Evolutionary conservation across 2,329 filamentous ascomycete genomes (phyloP), one percentile per base, ranked within the genome.

Genomic region (Venturia effusa): DNA sequence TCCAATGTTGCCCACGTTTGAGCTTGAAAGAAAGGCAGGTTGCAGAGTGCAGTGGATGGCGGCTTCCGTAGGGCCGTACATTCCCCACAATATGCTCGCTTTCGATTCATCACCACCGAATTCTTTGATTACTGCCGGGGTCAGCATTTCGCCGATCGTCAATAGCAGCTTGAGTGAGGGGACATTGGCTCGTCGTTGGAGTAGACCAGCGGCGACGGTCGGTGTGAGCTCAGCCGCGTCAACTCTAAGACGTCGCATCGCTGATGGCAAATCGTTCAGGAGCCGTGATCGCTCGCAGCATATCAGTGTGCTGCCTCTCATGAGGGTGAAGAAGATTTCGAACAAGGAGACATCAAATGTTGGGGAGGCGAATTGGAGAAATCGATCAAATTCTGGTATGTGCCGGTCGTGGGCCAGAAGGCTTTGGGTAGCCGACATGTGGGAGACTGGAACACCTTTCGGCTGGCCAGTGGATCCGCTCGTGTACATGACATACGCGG

Each of bases 321-420:
- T 88, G 19, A 92, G 78, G 0, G 92, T 89, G 68, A 96, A 96
- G 79, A 96, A 96, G 7, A 95, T 92, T 72, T 97, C 92, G 72
- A 97, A 97, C 6, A 96, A 88, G 0, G 90, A 96, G 8, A 97
- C 92, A 74, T 97, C 92, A 72, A 97, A 97, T 0, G 92, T 96
- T 0, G 92, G 90, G 3, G 91, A 88, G 4, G 92, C 92, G 73
- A 96, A 96, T 72, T 97, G 92, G 0, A 97, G 81, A 72, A 97
- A 96, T 57, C 91, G 84, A 19, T 79, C 79, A 71, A 96, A 96
- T 0, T 62, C 45, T 1, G 92, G 92, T 48, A 97, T 87, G 69
- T 92, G 85, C 59, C 78, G 80, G 70, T 95, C 82, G 71, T 97
- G 92, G 1, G 90, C 90, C 54, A 96, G 80, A 8, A 97, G 76